A percentile compares a stretch with the other conserved stretches of the same genome.
Conservation (phyloP, 495 filamentous ascomycete genomes). For the Clohesyomyces aquaticus region DNA sequence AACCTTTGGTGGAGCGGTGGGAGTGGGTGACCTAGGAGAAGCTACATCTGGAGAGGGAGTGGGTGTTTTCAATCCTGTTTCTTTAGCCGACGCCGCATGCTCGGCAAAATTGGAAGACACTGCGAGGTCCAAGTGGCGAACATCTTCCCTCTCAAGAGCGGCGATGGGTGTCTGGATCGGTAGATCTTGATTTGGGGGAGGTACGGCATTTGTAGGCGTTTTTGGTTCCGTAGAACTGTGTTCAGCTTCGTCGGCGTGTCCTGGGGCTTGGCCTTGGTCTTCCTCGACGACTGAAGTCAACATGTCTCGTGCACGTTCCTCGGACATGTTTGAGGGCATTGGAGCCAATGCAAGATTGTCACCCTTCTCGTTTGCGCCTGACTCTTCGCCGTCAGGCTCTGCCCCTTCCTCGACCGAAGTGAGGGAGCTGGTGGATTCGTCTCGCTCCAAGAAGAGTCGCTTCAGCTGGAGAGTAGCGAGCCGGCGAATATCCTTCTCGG, state of each 20-base stretch:
- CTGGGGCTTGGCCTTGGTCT: conserved; percentile 45
- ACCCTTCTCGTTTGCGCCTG: conserved; percentile 54
- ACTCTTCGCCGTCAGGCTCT: conserved; percentile 43
- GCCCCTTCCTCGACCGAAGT: conserved; percentile 62
- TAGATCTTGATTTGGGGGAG: conserved; percentile 7
- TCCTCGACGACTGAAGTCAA: conserved; percentile 72
- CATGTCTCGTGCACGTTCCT: conserved; percentile 59
- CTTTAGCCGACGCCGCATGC: conserved; percentile 9
- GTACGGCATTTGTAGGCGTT: not conserved
- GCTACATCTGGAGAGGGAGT: conserved; percentile 14
- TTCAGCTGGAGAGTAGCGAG: conserved; percentile 89
- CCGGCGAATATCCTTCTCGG: conserved; percentile 94
- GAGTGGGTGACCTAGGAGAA: conserved; percentile 6
- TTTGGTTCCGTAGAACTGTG: not conserved
- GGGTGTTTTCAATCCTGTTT: conserved; percentile 28
- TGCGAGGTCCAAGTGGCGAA: conserved; percentile 75
- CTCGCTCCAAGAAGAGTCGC: conserved; percentile 89
- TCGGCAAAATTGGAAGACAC: conserved; percentile 54
- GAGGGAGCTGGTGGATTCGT: conserved; percentile 73
- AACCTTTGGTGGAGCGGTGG: conserved; percentile 20
- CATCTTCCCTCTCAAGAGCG: conserved; percentile 53
- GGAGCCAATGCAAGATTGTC: conserved; percentile 41
- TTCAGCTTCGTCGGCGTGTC: not conserved
- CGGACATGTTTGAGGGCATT: conserved; percentile 57
- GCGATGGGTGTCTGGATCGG: conserved; percentile 47